These are phyloP conservation scores for Penicillium occitanis DNA, from an alignment of 2,329 filamentous ascomycete species.

Conservation along the genomic window DNA sequence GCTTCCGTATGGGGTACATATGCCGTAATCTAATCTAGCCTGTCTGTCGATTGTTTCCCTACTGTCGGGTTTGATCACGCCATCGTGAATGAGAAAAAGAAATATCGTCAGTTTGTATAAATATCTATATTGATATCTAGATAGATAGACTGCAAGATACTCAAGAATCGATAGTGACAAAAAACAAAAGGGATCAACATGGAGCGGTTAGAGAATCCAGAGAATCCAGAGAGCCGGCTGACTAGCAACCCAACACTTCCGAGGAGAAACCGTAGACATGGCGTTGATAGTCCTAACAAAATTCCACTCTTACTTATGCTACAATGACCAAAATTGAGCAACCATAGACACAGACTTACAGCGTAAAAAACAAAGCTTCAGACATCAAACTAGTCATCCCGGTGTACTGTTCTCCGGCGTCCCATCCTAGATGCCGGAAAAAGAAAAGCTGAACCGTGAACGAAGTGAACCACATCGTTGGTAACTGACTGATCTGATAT, in stretches of 20 bases:
- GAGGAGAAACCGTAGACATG: slow-evolving; percentile 6
- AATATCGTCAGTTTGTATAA: not conserved
- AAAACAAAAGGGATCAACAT: not conserved
- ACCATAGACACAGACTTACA: not conserved
- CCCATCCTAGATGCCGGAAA: not conserved
- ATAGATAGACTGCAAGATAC: not conserved
- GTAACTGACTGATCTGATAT: not conserved
- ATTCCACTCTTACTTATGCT: not conserved
- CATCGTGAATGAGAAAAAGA: not conserved
- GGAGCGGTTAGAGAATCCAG: not conserved
- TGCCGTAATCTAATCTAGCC: not conserved
- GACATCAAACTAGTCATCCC: not conserved
- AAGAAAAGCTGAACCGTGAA: not conserved
- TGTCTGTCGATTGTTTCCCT: slow-evolving; percentile 2
- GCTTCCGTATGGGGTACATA: slow-evolving; percentile 9
- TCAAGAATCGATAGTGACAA: not conserved
- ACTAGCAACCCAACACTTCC: not conserved
- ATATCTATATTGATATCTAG: not conserved
- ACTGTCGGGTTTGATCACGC: slow-evolving; percentile 6
- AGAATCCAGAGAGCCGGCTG: not conserved
- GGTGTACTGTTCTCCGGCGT: slow-evolving; percentile 7
- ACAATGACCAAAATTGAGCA: not conserved
- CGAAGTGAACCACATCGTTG: slow-evolving; percentile 3
- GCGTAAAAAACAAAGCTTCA: not conserved
- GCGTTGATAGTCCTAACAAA: not conserved